Base-by-base conservation (phyloP, 1,139 yeast species). In the Blastobotrys illinoisensis region DNA sequence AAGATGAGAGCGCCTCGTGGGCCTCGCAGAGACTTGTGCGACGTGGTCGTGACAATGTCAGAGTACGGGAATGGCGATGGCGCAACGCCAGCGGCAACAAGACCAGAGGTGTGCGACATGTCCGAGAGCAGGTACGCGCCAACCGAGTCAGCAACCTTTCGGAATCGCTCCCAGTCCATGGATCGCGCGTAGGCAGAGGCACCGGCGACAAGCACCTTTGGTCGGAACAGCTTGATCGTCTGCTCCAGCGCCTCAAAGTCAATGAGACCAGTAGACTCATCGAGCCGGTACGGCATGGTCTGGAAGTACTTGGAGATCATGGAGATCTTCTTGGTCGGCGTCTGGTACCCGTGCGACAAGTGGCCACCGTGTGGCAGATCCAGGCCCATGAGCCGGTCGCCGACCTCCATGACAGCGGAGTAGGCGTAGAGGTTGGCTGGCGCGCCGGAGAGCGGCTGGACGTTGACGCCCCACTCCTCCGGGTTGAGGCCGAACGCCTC, bases 1-100 rank as follows among this genome's bases (percentile, higher is more conserved):
- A 93, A 93, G 74, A 93, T 93, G 93, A 93, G 87, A 57, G 99
- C 96, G 72, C 99, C 99, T 77, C 99, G 87, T 71, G 99, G 99
- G 59, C 99, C 99, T 78, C 99, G 88, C 70, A 93, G 81, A 45
- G 98, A 90, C 78, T 93, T 93, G 81, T 93, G 99, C 58, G 98
- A 89, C 57, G 99, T 93, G 67, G 98, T 93, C 62, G 99, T 93
- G 69, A 93, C 99, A 67, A 93, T 87, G 74, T 93, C 99, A 60
- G 97, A 93, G 74, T 87, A 88, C 71, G 88, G 91, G 74, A 93
- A 93, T 58, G 99, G 99, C 56, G 96, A 86, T 69, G 96, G 96
- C 59, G 89, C 88, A 57, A 91, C 98, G 64, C 96, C 96, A 58
- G 98, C 96, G 58, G 98, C 96, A 60, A 93, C 81, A 65, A 93